Evolutionary conservation across 2,329 filamentous ascomycete species (phyloP).

Genomic region (Hymenoscyphus linearis): DNA sequence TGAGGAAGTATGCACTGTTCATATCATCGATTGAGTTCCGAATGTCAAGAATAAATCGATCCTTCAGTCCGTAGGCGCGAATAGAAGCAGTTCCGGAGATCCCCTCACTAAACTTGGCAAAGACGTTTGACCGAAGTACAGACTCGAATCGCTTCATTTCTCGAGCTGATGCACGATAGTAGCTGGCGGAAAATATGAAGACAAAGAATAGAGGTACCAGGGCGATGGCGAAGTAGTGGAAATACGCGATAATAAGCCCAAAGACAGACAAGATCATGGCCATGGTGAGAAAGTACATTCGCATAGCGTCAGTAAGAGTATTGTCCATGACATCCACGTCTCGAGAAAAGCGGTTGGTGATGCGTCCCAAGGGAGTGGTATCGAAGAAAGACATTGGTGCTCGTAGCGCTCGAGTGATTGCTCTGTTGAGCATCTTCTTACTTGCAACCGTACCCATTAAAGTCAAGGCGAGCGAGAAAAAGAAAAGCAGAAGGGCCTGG

Average conservation of each 20-base stretch:
- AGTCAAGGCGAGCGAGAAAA: conserved; percentile 73
- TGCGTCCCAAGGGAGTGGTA: conserved; percentile 88
- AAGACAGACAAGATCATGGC: conserved; percentile 81
- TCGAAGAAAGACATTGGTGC: conserved; percentile 91
- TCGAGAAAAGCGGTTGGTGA: conserved; percentile 92
- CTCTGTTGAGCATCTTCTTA: conserved; percentile 73
- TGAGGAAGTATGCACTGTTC: conserved; percentile 91
- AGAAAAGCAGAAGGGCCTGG: conserved; percentile 72
- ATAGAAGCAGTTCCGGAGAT: conserved; percentile 80
- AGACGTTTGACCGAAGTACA: conserved; percentile 79
- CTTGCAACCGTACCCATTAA: conserved; percentile 76
- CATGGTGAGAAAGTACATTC: conserved; percentile 87
- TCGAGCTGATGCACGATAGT: conserved; percentile 85
- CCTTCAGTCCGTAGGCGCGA: conserved; percentile 78
- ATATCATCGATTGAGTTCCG: conserved; percentile 77
- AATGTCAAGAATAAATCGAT: conserved; percentile 67
- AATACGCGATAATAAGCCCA: conserved; percentile 88
- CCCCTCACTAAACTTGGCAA: conserved; percentile 86
- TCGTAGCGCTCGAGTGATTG: conserved; percentile 70
- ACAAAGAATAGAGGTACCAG: conserved; percentile 65
- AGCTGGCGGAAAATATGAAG: conserved; percentile 77
- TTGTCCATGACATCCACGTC: conserved; percentile 98
- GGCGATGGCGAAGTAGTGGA: conserved; percentile 70
- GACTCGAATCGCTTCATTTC: conserved; percentile 94
- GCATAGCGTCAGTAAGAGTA: conserved; percentile 78